Percentiles rank a stretch among this genome's conserved stretches.
These are phyloP conservation scores for Lasiodiplodia sp. DNA, from an alignment of 2,329 filamentous ascomycete species.

Conservation along the genomic window DNA sequence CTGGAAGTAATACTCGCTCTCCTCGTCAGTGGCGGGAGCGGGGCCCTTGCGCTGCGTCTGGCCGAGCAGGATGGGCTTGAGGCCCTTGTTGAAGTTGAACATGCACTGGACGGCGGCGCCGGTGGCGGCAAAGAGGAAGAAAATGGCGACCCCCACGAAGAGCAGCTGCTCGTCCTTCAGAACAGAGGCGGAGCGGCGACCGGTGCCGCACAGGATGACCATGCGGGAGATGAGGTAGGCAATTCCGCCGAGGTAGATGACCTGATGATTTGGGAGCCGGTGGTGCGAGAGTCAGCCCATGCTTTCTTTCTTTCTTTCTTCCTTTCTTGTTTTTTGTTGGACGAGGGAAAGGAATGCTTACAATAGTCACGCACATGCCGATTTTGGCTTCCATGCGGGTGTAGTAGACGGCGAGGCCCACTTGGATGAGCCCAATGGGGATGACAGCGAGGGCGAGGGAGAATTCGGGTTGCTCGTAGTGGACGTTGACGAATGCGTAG, in stretches of 20 bases:
- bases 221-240: constrained; percentile 36
- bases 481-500: constrained; percentile 36
- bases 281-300: no score
- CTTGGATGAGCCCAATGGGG: constrained; percentile 33
- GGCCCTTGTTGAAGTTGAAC: constrained; percentile 36
- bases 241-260: constrained; percentile 32
- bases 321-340: background rate
- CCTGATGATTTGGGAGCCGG: constrained; percentile 1
- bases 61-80: constrained; percentile 35
- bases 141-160: constrained; percentile 31
- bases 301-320: background rate
- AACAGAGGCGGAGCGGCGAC: constrained; percentile 22
- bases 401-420: constrained; percentile 32
- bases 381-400: constrained; percentile 32
- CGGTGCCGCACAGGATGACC: constrained; percentile 33
- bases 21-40: background rate
- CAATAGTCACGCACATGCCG: constrained; percentile 33
- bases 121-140: constrained; percentile 25
- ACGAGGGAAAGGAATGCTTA: constrained; percentile 23
- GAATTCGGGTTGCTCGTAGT: constrained; percentile 37
- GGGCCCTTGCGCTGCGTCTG: constrained; percentile 7
- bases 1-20: background rate
- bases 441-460: constrained; percentile 37
- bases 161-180: constrained; percentile 38
- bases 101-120: constrained; percentile 33